Evolutionary conservation across 768 basidiomycete genomes (phyloP).

Genomic region (Panellus pusillus): DNA sequence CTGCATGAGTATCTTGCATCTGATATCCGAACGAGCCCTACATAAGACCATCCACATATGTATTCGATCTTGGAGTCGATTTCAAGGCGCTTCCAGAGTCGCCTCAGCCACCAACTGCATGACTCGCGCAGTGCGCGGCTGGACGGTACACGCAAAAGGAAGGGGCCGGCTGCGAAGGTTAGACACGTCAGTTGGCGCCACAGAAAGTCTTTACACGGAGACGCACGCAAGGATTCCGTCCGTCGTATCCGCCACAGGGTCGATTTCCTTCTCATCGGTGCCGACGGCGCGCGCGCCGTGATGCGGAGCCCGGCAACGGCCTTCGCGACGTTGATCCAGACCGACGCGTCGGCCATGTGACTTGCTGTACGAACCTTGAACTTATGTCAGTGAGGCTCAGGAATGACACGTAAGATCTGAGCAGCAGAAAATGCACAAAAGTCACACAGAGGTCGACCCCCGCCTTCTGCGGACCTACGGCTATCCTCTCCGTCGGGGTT

Average conservation of each 20-base stretch:
- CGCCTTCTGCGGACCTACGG: too few relatives aligned
- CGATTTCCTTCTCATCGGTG: slow-evolving; percentile 20
- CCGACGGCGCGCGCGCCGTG: slow-evolving; percentile 22
- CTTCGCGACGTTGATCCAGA: slow-evolving; percentile 24
- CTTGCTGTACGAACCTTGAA: neutral
- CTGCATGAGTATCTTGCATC: too few relatives aligned
- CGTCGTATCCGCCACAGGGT: slow-evolving; percentile 20
- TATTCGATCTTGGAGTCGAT: too few relatives aligned
- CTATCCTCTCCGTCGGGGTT: too few relatives aligned
- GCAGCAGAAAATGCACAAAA: too few relatives aligned
- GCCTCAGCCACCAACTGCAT: slow-evolving; percentile 16
- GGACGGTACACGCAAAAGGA: slow-evolving; percentile 20
- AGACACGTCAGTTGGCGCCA: too few relatives aligned
- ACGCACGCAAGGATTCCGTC: slow-evolving; percentile 23
- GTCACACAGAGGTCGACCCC: too few relatives aligned
- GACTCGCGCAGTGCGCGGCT: slow-evolving; percentile 15
- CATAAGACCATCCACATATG: too few relatives aligned
- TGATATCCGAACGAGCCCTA: too few relatives aligned
- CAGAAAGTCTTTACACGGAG: neutral
- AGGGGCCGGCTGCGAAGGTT: slow-evolving; percentile 24
- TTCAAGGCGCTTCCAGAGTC: slow-evolving; percentile 1
- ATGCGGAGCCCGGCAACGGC: slow-evolving; percentile 24
- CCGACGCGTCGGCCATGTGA: slow-evolving; percentile 23
- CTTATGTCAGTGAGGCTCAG: too few relatives aligned
- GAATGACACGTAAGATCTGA: too few relatives aligned